phyloP scores from a whole-genome alignment of 176 grass and related monocot genomes.

The Oryza brachyantha region DNA sequence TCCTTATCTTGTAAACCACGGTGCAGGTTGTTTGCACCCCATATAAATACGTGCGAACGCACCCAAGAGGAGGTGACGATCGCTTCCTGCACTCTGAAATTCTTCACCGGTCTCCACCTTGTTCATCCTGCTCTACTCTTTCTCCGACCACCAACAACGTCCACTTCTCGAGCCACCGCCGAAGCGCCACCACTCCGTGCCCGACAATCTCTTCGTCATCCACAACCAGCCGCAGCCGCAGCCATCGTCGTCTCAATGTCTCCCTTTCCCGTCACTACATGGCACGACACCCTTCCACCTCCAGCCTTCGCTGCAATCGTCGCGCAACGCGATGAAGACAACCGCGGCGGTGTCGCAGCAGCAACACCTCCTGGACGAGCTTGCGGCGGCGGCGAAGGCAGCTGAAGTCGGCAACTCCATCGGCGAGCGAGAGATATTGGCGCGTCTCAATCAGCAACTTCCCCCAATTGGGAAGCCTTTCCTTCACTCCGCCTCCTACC shows the following conservation, averaged over 20 bases:
- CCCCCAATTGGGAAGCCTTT: constrained; percentile 84
- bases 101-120: constrained; percentile 46
- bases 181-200: constrained; percentile 50
- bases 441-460: constrained; percentile 99
- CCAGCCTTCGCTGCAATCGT: constrained; percentile 62
- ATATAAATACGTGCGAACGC: too few relatives aligned
- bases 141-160: constrained; percentile 31
- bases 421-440: constrained; percentile 97
- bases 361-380: constrained; percentile 58
- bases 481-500: constrained; percentile 86
- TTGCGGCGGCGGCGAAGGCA: constrained; percentile 74
- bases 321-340: constrained; percentile 27
- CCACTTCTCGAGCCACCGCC: constrained; percentile 44
- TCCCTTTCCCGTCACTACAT: constrained; percentile 36
- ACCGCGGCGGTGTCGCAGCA: constrained; percentile 36
- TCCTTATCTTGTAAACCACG: too few relatives aligned
- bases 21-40: too few relatives aligned
- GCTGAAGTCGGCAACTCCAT: constrained; percentile 65
- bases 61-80: too few relatives aligned
- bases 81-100: too few relatives aligned
- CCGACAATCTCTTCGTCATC: constrained; percentile 43
- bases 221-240: constrained; percentile 23
- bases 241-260: constrained; percentile 8
- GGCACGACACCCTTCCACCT: constrained; percentile 42
- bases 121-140: constrained; percentile 50